Percentiles rank a stretch among this genome's conserved stretches.
phyloP scores from a whole-genome alignment of 2,329 filamentous ascomycete genomes.

The Epichloe bromicola region DNA sequence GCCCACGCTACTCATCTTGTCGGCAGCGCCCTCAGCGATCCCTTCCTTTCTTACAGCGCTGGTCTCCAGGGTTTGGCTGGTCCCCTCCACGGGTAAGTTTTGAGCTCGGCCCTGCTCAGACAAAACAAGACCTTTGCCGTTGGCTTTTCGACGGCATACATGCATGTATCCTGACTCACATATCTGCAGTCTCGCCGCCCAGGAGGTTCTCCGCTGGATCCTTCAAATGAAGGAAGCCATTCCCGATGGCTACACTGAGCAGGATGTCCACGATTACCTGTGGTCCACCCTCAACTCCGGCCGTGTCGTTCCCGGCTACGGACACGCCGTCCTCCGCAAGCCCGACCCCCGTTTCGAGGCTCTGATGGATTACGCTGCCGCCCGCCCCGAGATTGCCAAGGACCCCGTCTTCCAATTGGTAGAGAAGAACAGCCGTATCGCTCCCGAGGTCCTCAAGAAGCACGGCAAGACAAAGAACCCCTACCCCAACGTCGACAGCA shows the following conservation, averaged over 20 bases:
- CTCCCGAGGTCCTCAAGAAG: conserved; percentile 78
- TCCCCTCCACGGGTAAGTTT: conserved; percentile 47
- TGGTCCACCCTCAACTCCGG: conserved; percentile 90
- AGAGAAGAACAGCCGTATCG: conserved; percentile 83
- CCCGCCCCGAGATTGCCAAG: conserved; percentile 69
- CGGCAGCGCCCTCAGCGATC: conserved; percentile 84
- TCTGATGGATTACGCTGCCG: conserved; percentile 85
- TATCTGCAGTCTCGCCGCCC: conserved; percentile 61
- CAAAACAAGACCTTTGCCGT: too few species aligned
- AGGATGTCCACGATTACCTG: conserved; percentile 78
- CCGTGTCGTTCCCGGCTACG: conserved; percentile 88
- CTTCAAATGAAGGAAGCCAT: conserved; percentile 89
- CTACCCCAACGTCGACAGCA: conserved; percentile 91
- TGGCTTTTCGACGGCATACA: neutral
- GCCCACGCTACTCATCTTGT: conserved; percentile 92
- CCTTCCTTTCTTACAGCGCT: conserved; percentile 91
- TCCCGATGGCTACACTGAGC: conserved; percentile 60
- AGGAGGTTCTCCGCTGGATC: conserved; percentile 95
- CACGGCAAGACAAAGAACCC: conserved; percentile 99
- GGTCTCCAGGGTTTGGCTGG: conserved; percentile 91
- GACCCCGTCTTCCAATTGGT: conserved; percentile 92
- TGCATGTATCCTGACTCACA: neutral
- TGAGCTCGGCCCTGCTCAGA: neutral
- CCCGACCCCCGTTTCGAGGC: conserved; percentile 94
- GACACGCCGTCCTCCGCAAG: conserved; percentile 90